Evolutionary conservation across 768 basidiomycete genomes (phyloP), one percentile per base, ranked within the genome.

Genomic region (Mycena epipterygia): DNA sequence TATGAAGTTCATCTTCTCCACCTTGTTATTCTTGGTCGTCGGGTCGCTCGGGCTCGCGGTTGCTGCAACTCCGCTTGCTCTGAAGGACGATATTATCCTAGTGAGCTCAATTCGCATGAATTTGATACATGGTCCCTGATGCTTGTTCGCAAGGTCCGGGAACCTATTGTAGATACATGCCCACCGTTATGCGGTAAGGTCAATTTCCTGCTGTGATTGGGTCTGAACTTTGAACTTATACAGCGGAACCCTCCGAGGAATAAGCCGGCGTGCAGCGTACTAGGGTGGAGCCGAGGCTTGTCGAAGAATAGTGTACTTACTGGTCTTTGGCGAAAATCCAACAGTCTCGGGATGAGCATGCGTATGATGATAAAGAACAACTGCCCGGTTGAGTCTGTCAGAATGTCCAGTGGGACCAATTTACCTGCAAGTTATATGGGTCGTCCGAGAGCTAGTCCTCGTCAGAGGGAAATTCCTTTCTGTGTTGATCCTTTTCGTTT

Each of bases 171-270:
- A 13, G 60, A 35, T 37, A 44, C 60, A 16, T 61, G 60, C 60
- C 60, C 60, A 32, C 32, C 60, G 44, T 46, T 61, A 8, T 61
- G 60, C 25, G 44, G 60, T 61, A 51, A 41, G 46, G 19, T 23
- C 25, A 27, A 48, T 12, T 27, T 27, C 7, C 13, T 25, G 5
- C 4, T 2, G 46, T 48, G 23, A 3, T 48, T 27, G 23, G 13
- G 25, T 48, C 46, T 48, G 23, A 48, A 5, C 19, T 9, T 46
- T 46, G n/a, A n/a, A 23, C 32, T 12, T 4, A 13, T 32, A 11
- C n/a, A 6, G 12, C 51, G 51, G 11, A 52, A 17, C 13, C 51
- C 7, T 30, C 27, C 9, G 51, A 49, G 25, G 39, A 9, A 19
- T 30, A 19, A 3, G 42, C 27, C 44, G 23, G 44, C 17, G 6